Evolutionary conservation across 345 rosid species (phyloP).

Genomic region (Ceriops zippeliana): DNA sequence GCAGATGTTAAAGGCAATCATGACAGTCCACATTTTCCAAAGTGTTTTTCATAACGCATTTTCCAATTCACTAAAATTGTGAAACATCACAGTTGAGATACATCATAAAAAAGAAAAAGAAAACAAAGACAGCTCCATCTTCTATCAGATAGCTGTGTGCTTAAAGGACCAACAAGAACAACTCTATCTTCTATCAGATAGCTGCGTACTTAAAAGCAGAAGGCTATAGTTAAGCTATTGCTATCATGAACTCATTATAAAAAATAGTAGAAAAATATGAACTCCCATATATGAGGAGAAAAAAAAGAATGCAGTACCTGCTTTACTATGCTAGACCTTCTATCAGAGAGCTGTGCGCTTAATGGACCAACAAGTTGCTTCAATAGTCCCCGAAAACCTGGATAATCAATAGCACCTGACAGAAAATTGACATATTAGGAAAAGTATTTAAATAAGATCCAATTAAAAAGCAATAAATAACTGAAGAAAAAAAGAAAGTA

Average conservation of each 20-base stretch:
- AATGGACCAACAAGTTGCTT: slow-evolving; percentile 92
- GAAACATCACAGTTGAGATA: neutral
- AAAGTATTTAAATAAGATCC: too few species aligned
- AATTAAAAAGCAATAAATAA: neutral
- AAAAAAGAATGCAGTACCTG: slow-evolving; percentile 47
- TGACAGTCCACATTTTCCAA: neutral
- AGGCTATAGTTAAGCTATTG: too few species aligned
- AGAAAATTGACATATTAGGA: slow-evolving; percentile 6
- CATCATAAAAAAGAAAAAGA: neutral
- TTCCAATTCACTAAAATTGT: neutral
- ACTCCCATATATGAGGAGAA: neutral
- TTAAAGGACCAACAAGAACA: slow-evolving; percentile 50
- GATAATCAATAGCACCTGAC: slow-evolving; percentile 84
- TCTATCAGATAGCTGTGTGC: slow-evolving; percentile 56
- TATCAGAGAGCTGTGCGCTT: slow-evolving; percentile 79
- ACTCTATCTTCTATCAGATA: slow-evolving; percentile 29
- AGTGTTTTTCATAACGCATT: neutral
- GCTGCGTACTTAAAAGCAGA: slow-evolving; percentile 52
- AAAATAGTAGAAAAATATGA: neutral
- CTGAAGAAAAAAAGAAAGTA: too few species aligned
- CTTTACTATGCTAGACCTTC: slow-evolving; percentile 95
- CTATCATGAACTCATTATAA: neutral
- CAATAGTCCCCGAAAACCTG: slow-evolving; percentile 82
- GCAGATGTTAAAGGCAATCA: neutral
- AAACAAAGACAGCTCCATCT: neutral